These are phyloP conservation scores for Chlorella sp. DNA, from an alignment of 139 green algal genomes.

Conservation along the genomic window DNA sequence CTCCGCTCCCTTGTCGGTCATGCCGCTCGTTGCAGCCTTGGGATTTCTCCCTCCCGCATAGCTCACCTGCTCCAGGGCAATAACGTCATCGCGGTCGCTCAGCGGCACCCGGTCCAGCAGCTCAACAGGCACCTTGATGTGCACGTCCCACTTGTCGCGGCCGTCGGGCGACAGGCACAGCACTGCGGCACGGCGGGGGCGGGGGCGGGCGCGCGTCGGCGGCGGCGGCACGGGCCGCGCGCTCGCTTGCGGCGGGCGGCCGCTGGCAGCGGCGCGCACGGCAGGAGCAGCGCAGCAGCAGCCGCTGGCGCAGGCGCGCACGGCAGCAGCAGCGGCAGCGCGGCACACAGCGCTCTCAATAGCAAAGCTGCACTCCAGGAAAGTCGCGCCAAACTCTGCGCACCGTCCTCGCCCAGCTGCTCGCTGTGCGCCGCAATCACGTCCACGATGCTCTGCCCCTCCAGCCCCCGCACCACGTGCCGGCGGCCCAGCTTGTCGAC, in stretches of 20 bases:
- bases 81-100: conserved; percentile 5
- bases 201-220: background rate
- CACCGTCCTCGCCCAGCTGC: conserved; percentile 22
- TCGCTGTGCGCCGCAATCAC: conserved; percentile 28
- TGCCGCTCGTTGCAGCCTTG: no score
- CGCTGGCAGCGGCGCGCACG: no score
- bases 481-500: conserved; percentile 19
- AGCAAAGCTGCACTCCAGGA: no score
- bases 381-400: no score
- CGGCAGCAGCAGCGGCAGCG: background rate
- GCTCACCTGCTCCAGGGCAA: no score
- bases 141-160: conserved; percentile 1
- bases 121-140: conserved; percentile 31
- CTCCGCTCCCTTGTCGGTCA: no score
- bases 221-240: background rate
- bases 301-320: background rate
- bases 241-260: no score
- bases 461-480: conserved; percentile 21
- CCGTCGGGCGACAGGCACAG: conserved; percentile 33
- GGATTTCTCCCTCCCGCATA: no score
- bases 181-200: background rate
- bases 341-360: no score
- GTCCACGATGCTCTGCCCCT: conserved; percentile 34
- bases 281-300: background rate
- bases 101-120: background rate